These are phyloP conservation scores for Eucalyptus lansdowneana DNA, from an alignment of 345 rosid species.

Conservation along the genomic window DNA sequence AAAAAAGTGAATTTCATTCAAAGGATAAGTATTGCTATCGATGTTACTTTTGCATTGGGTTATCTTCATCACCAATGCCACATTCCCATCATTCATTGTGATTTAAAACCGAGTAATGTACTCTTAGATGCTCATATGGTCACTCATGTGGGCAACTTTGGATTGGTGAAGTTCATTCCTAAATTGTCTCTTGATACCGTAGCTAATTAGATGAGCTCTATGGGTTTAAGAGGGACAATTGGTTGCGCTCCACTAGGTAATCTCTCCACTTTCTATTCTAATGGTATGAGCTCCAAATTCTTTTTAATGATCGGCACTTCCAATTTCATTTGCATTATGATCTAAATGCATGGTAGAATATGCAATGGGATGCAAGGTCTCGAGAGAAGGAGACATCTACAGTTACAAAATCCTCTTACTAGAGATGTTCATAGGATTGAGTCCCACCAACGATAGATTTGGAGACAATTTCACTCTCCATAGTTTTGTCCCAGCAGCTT, in stretches of 20 bases:
- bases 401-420: background rate
- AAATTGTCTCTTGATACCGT: rapidly evolving
- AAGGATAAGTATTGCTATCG: background rate
- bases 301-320: background rate
- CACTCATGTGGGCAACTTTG: background rate
- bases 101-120: background rate
- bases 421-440: background rate
- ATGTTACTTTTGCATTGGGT: background rate
- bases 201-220: background rate
- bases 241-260: background rate
- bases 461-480: background rate
- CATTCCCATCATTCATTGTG: background rate
- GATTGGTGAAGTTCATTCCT: background rate
- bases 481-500: background rate
- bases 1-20: background rate
- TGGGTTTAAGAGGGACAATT: background rate
- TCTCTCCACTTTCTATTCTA: background rate
- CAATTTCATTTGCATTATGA: background rate
- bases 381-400: background rate
- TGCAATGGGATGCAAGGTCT: background rate
- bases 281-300: background rate
- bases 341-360: background rate
- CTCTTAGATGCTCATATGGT: background rate
- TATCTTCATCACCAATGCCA: background rate
- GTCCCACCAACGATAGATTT: background rate